Evolutionary conservation across 768 basidiomycete species (phyloP).

Genomic region (Rubroboletus pulcherrimus): DNA sequence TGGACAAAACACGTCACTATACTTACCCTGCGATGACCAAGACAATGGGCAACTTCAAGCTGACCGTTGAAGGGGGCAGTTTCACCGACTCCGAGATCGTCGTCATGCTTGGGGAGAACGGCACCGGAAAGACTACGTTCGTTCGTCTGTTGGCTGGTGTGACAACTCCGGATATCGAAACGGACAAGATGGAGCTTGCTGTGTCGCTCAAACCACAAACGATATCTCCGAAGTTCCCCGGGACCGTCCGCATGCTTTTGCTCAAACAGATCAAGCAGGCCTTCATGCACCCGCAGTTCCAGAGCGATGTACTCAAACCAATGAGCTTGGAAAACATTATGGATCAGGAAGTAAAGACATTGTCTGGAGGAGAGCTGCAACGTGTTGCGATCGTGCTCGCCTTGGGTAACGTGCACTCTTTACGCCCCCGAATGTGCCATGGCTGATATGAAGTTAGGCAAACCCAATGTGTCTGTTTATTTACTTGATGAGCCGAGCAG

Average conservation of each 20-base stretch:
- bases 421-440: background rate
- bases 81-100: conserved; percentile 99
- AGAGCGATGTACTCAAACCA: conserved; percentile 95
- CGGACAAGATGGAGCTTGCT: conserved; percentile 72
- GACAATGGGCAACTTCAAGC: conserved; percentile 92
- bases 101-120: conserved; percentile 99
- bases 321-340: conserved; percentile 94
- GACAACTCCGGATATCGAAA: conserved; percentile 71
- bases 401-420: conserved; percentile 50
- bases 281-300: conserved; percentile 99
- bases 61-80: conserved; percentile 82
- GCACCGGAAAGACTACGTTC: conserved; percentile 98
- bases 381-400: conserved; percentile 95
- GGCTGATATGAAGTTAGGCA: conserved; percentile 40
- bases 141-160: conserved; percentile 94
- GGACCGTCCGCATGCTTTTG: conserved; percentile 92
- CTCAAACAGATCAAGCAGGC: conserved; percentile 91
- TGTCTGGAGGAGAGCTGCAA: conserved; percentile 98
- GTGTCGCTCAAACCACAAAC: conserved; percentile 99
- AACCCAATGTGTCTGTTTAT: conserved; percentile 82
- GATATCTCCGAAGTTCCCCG: conserved; percentile 96
- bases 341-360: conserved; percentile 97
- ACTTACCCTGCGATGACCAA: conserved; percentile 96
- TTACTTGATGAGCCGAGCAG: conserved; percentile 93
- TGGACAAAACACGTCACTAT: conserved; percentile 87